A percentile compares a stretch with the other conserved stretches of the same genome.
These are phyloP conservation scores for Protea cynaroides DNA, from an alignment of 164 flowering plant species.

Conservation along the genomic window DNA sequence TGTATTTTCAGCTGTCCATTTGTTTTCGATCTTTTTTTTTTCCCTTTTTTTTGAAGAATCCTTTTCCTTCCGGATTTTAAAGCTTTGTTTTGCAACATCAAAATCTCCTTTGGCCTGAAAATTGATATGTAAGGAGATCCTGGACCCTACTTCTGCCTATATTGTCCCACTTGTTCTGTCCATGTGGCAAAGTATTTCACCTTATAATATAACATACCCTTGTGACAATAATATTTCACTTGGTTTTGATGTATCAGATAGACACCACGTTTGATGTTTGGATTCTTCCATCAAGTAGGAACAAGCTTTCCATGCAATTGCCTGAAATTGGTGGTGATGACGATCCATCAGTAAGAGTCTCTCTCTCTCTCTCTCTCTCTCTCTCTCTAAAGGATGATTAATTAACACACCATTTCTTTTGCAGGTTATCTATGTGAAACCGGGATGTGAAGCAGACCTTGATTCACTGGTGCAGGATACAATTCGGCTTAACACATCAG, in stretches of 20 bases:
- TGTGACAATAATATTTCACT: too few relatives aligned
- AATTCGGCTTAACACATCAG: slow-evolving; percentile 54
- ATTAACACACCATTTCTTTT: slow-evolving; percentile 9
- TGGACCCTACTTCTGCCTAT: too few relatives aligned
- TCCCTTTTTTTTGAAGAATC: too few relatives aligned
- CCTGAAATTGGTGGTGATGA: slow-evolving; percentile 75
- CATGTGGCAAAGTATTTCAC: too few relatives aligned
- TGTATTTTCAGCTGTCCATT: too few relatives aligned
- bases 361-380: slow-evolving; percentile 3
- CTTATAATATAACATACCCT: too few relatives aligned
- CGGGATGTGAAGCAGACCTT: slow-evolving; percentile 74
- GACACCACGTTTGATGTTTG: slow-evolving; percentile 63
- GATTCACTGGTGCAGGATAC: slow-evolving; percentile 77
- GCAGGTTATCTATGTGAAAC: slow-evolving; percentile 86
- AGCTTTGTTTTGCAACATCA: too few relatives aligned
- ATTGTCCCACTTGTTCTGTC: too few relatives aligned
- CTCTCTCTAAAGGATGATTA: neutral
- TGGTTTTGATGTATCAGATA: slow-evolving; percentile 39
- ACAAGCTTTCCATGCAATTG: slow-evolving; percentile 25
- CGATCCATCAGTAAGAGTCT: slow-evolving; percentile 74
- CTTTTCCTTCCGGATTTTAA: too few relatives aligned
- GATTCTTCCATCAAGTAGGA: slow-evolving; percentile 56
- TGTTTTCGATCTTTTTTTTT: too few relatives aligned
- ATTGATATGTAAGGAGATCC: too few relatives aligned
- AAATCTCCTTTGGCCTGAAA: too few relatives aligned